Conservation (phyloP, 108 stramenopile species). For the Conticribra guillardii region DNA sequence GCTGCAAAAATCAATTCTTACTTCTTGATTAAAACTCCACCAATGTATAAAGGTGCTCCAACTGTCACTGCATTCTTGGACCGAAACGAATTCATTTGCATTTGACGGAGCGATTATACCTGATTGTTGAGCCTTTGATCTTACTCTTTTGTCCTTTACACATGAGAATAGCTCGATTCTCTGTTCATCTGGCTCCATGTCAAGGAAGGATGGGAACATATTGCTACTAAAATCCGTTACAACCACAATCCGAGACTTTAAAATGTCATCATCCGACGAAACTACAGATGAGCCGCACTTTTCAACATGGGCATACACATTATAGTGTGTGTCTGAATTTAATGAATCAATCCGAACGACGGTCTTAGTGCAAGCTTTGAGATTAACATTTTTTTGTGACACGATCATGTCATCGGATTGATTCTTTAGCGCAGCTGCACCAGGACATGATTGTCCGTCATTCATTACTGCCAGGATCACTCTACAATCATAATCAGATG, state of each 20-base stretch:
- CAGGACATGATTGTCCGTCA: background rate
- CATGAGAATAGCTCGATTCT: constrained; percentile 11
- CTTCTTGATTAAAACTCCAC: constrained; percentile 3
- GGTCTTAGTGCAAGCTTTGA: background rate
- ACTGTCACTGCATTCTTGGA: constrained; percentile 1
- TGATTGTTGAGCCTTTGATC: background rate
- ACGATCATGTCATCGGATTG: background rate
- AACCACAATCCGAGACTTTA: constrained; percentile 7
- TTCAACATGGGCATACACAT: constrained; percentile 10
- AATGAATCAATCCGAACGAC: constrained; percentile 8
- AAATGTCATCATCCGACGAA: constrained; percentile 7
- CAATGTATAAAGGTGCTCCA: constrained; percentile 13
- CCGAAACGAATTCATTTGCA: background rate
- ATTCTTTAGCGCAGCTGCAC: background rate
- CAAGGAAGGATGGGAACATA: constrained; percentile 2
- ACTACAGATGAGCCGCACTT: background rate
- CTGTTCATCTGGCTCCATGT: constrained; percentile 2
- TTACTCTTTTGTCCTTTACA: constrained; percentile 10
- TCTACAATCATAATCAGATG: background rate
- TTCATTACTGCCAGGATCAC: constrained; percentile 1
- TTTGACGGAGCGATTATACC: background rate
- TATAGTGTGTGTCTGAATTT: constrained; percentile 2
- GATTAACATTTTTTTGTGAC: background rate
- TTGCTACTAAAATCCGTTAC: background rate
- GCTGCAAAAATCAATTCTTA: background rate